phyloP scores from a whole-genome alignment of 2,329 filamentous ascomycete genomes.

The Pestalotiopsis sp. region DNA sequence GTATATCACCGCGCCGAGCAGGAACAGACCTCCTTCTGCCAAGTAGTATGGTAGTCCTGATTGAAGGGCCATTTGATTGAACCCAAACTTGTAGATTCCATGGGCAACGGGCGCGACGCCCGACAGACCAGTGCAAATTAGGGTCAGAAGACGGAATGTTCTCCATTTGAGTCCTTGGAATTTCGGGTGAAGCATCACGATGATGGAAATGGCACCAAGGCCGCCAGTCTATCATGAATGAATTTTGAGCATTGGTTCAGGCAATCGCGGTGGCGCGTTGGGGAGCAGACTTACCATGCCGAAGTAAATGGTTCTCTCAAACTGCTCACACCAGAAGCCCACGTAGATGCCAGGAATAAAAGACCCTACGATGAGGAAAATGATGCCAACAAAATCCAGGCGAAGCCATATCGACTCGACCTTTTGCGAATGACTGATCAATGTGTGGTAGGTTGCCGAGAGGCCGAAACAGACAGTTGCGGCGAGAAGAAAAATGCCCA shows the following conservation, averaged over 20 bases:
- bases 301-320: constrained; percentile 36
- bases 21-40: constrained; percentile 37
- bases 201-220: constrained; percentile 34
- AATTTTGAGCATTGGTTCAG: not conserved
- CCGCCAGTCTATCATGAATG: constrained; percentile 32
- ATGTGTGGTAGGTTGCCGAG: constrained; percentile 41
- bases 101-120: constrained; percentile 42
- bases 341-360: constrained; percentile 44
- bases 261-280: not conserved
- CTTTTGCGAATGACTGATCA: constrained; percentile 40
- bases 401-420: constrained; percentile 39
- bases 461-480: constrained; percentile 38
- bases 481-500: constrained; percentile 41
- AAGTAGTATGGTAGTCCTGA: constrained; percentile 43
- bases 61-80: constrained; percentile 39
- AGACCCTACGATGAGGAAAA: constrained; percentile 38
- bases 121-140: constrained; percentile 40
- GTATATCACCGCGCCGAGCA: constrained; percentile 41
- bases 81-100: constrained; percentile 38
- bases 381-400: constrained; percentile 41
- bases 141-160: constrained; percentile 36
- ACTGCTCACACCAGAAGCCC: constrained; percentile 41
- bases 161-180: constrained; percentile 39
- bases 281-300: constrained; percentile 31
- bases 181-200: constrained; percentile 37